A percentile compares a stretch with the other conserved stretches of the same genome.
Conservation (phyloP, 805 yeast genomes). For the Saturnispora diversa region DNA sequence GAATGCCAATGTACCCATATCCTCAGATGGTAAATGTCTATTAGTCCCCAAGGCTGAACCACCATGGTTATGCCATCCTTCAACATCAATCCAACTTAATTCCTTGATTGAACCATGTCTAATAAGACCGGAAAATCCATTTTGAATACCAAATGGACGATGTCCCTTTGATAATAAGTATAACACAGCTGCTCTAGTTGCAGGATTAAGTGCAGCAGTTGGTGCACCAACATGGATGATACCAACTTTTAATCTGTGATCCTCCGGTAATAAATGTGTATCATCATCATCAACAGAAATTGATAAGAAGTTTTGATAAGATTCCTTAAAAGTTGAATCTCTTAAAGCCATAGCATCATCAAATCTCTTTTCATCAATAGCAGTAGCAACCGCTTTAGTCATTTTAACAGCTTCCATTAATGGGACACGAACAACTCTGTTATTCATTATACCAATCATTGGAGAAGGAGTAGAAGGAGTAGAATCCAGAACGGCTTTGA, state of each 20-base stretch:
- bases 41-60: slow-evolving; percentile 98
- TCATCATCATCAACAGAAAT: slow-evolving; percentile 67
- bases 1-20: slow-evolving; percentile 85
- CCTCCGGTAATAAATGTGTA: slow-evolving; percentile 49
- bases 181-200: slow-evolving; percentile 81
- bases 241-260: slow-evolving; percentile 62
- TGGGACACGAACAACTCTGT: slow-evolving; percentile 76
- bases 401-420: slow-evolving; percentile 82
- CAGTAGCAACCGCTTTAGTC: slow-evolving; percentile 85
- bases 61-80: slow-evolving; percentile 81
- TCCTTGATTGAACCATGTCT: slow-evolving; percentile 78
- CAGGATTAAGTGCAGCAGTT: slow-evolving; percentile 92
- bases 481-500: slow-evolving; percentile 78
- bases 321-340: slow-evolving; percentile 81
- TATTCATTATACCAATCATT: slow-evolving; percentile 83
- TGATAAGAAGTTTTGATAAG: slow-evolving; percentile 61
- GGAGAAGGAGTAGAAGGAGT: slow-evolving; percentile 93
- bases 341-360: slow-evolving; percentile 80
- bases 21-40: slow-evolving; percentile 74
- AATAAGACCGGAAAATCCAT: slow-evolving; percentile 87
- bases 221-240: slow-evolving; percentile 95
- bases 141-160: slow-evolving; percentile 79
- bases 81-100: slow-evolving; percentile 77
- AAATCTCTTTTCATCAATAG: slow-evolving; percentile 72
- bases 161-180: slow-evolving; percentile 90